A percentile compares a stretch with the other conserved stretches of the same genome.
These are phyloP conservation scores for Penicillium bialowiezense DNA, from an alignment of 495 filamentous ascomycete genomes.

Conservation along the genomic window DNA sequence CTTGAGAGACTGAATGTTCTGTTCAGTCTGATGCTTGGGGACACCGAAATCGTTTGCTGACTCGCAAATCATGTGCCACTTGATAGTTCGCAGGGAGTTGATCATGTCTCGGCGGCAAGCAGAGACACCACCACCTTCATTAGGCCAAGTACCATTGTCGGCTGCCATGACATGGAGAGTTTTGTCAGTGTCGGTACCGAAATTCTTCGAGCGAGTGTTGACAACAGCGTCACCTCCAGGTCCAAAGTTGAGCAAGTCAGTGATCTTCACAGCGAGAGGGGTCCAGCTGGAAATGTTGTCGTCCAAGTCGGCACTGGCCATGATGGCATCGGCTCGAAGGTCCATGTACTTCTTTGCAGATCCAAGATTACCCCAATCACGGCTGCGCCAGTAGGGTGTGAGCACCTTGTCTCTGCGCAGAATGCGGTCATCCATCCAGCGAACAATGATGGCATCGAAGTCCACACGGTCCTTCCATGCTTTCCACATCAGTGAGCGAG, in stretches of 20 bases:
- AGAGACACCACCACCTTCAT: constrained; percentile 64
- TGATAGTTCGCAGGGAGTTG: constrained; percentile 58
- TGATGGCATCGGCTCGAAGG: constrained; percentile 54
- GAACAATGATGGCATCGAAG: constrained; percentile 58
- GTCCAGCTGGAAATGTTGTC: constrained; percentile 58
- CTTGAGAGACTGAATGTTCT: constrained; percentile 63
- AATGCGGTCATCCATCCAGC: constrained; percentile 62
- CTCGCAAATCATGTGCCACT: constrained; percentile 66
- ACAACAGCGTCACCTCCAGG: constrained; percentile 56
- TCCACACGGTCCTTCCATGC: constrained; percentile 58
- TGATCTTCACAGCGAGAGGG: constrained; percentile 58
- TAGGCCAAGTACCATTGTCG: constrained; percentile 65
- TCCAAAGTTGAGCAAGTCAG: constrained; percentile 63
- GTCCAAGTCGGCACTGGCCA: constrained; percentile 60
- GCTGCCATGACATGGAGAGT: constrained; percentile 60
- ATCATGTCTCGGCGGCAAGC: constrained; percentile 68
- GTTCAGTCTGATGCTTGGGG: constrained; percentile 64
- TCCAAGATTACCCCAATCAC: constrained; percentile 52
- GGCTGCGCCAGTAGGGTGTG: constrained; percentile 54
- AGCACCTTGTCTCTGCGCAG: constrained; percentile 55
- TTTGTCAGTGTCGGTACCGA: constrained; percentile 49
- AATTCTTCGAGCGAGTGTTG: constrained; percentile 40
- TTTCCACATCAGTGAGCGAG: constrained; percentile 62
- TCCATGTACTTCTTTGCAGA: constrained; percentile 56
- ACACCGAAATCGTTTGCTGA: constrained; percentile 64